These are phyloP conservation scores for Alternaria panax DNA, from an alignment of 2,329 filamentous ascomycete species.

Conservation along the genomic window DNA sequence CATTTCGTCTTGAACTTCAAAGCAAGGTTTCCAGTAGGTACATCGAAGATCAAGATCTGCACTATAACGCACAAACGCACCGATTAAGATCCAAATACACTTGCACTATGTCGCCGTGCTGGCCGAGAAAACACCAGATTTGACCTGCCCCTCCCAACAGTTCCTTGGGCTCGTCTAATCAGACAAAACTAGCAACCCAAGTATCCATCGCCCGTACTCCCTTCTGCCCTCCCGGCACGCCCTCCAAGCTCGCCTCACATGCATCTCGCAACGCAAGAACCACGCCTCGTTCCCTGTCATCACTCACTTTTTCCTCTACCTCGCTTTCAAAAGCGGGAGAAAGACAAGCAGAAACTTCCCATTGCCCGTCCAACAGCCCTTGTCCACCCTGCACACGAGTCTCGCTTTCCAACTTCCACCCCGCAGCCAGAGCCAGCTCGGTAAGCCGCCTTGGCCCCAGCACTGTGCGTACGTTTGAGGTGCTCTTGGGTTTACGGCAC, in stretches of 20 bases:
- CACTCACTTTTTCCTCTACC: constrained; percentile 19
- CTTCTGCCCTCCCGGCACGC: constrained; percentile 19
- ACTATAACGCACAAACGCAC: neutral
- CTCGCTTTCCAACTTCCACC: constrained; percentile 52
- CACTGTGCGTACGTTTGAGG: constrained; percentile 59
- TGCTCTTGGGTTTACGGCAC: constrained; percentile 48
- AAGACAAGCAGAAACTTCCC: constrained; percentile 31
- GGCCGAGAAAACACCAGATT: neutral
- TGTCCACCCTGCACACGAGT: constrained; percentile 46
- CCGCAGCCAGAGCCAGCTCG: constrained; percentile 44
- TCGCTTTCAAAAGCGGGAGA: constrained; percentile 20
- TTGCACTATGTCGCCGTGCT: neutral
- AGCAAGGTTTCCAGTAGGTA: neutral
- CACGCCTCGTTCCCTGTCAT: constrained; percentile 24
- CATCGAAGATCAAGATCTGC: neutral
- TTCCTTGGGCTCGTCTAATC: neutral
- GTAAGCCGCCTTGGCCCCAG: constrained; percentile 55
- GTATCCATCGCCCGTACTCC: constrained; percentile 29
- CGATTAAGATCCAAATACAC: neutral
- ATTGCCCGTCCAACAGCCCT: constrained; percentile 57
- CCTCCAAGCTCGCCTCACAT: constrained; percentile 29
- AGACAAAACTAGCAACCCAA: constrained; percentile 31
- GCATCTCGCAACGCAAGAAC: constrained; percentile 26
- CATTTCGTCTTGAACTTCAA: neutral
- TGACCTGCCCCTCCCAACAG: neutral